Evolutionary conservation across 768 basidiomycete genomes (phyloP), one percentile per base, ranked within the genome.

Genomic region (Mycena amicta): DNA sequence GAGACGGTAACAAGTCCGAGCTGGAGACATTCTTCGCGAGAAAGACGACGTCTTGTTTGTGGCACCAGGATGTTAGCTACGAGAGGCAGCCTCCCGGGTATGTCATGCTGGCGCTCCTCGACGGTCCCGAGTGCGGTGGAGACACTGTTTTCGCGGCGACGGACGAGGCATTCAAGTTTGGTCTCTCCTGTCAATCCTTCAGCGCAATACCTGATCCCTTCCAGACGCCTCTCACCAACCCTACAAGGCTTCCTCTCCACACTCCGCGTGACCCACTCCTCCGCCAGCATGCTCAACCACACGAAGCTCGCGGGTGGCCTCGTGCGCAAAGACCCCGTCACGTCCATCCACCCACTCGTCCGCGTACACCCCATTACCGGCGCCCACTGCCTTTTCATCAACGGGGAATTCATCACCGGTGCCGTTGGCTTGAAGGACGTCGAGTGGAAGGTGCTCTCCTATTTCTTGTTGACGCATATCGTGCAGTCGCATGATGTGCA

Each of bases 341-440:
- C 66, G 41, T 63, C 56, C 30, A 58, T 69, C 15, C 71, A 72
- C 52, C 71, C 70, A 1, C 60, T 72, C n/a, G 60, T 72, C 16
- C 68, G 70, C n/a, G 66, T 72, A 3, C 71, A 72, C 45, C 70
- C 71, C 15, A 65, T 72, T 4, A 72, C 71, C 1, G 59, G 59
- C 2, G 67, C 64, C 30, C 65, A 60, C 33, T 68, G 65, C 50
- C 37, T 72, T 15, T 70, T 70, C 55, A 60, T 72, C 25, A 72
- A 72, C 55, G 68, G 66, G 0, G 71, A 68, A 33, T 72, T 70
- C 30, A 70, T 68, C 41, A 67, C 64, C 22, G 52, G 61, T 3
- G 63, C 70, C 8, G 61, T 67, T 3, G 69, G 66, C 16, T 56
- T 70, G 43, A 72, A 72, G 56, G 67, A 72, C 16, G 56, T 57